Conservation (phyloP, 805 yeast species). For the Torulaspora microellipsoides region DNA sequence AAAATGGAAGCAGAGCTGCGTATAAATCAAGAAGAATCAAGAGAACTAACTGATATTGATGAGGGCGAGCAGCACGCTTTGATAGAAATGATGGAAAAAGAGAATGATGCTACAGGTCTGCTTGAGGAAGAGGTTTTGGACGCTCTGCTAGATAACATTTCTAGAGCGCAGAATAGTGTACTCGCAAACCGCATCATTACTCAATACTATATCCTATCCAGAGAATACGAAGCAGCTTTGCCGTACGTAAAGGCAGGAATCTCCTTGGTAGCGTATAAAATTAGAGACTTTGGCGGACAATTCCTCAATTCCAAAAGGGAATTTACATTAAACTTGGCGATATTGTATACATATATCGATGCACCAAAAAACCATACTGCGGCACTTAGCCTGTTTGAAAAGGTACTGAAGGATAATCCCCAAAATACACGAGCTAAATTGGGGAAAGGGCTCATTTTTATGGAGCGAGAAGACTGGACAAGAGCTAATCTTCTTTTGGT, state of each 20-base stretch:
- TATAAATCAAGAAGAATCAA: conserved; percentile 8
- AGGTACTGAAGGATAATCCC: conserved; percentile 46
- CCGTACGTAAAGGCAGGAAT: conserved; percentile 59
- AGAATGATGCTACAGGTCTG: conserved; percentile 23
- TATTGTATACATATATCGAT: conserved; percentile 75
- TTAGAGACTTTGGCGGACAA: conserved; percentile 43
- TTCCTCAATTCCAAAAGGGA: conserved; percentile 53
- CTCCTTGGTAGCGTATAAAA: conserved; percentile 45
- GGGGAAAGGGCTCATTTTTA: conserved; percentile 76
- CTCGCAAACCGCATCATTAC: conserved; percentile 65
- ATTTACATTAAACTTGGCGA: conserved; percentile 62
- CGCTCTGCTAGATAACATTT: conserved; percentile 48
- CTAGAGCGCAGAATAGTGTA: conserved; percentile 43
- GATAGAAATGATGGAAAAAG: conserved; percentile 25
- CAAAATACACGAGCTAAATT: conserved; percentile 57
- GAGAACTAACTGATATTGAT: conserved; percentile 22
- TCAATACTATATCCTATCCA: conserved; percentile 51
- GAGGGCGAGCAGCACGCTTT: conserved; percentile 20
- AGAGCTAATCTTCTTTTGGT: conserved; percentile 53
- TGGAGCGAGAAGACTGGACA: conserved; percentile 55
- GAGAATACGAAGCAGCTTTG: conserved; percentile 61
- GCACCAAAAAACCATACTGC: conserved; percentile 82
- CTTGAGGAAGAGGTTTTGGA: conserved; percentile 50
- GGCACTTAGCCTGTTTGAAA: conserved; percentile 69
- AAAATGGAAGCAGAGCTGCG: conserved; percentile 8